These are phyloP conservation scores for Waltergamsia citrina DNA, from an alignment of 2,329 filamentous ascomycete species.

Conservation along the genomic window DNA sequence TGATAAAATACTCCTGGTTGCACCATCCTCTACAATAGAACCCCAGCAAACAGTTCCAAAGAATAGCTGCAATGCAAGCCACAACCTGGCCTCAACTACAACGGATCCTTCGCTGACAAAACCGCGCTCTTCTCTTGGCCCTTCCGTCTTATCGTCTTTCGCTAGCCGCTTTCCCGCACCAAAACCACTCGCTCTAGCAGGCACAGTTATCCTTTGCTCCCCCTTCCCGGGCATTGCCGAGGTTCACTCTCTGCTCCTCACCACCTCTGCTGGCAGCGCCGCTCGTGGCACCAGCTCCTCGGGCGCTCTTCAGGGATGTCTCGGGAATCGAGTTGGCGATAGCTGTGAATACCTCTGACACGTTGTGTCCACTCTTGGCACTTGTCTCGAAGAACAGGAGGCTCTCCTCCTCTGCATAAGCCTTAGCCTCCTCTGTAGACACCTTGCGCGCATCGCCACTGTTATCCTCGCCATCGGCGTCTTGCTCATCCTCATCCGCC, in stretches of 20 bases:
- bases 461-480: conserved; percentile 51
- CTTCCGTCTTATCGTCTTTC: background rate
- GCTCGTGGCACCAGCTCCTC: conserved; percentile 58
- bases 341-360: conserved; percentile 92
- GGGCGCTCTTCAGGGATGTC: conserved; percentile 83
- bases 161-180: background rate
- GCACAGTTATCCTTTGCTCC: conserved; percentile 87
- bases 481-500: conserved; percentile 37
- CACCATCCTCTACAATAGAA: conserved; percentile 1
- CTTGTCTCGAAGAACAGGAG: conserved; percentile 97
- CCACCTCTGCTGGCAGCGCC: conserved; percentile 48
- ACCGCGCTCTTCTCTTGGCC: too few relatives aligned
- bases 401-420: conserved; percentile 90
- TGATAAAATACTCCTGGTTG: background rate
- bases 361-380: conserved; percentile 91
- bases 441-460: conserved; percentile 76
- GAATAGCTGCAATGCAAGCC: background rate
- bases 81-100: background rate
- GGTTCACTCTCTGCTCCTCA: conserved; percentile 71
- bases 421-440: conserved; percentile 79
- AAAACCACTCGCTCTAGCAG: conserved; percentile 58
- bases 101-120: background rate
- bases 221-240: conserved; percentile 63
- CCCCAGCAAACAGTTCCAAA: too few relatives aligned
- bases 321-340: conserved; percentile 98